A percentile compares a stretch with the other conserved stretches of the same genome.
Evolutionary conservation across 106 monocot species (phyloP).

Genomic region (Acanthochlamys bracteata): DNA sequence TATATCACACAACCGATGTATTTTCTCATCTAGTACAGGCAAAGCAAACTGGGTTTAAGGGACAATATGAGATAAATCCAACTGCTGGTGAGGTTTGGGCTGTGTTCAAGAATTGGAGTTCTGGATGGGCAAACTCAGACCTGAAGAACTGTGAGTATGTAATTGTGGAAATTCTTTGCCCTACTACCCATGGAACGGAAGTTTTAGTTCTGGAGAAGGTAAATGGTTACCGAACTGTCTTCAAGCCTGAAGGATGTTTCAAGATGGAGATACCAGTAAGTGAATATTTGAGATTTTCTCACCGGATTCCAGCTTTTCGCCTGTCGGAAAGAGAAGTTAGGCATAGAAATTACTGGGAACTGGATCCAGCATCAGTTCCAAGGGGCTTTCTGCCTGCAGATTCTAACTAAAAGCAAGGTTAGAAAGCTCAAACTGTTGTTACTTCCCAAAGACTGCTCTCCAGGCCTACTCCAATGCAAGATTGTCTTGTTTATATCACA

Average conservation of each 20-base stretch:
- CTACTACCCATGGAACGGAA: not conserved
- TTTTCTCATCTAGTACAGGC: constrained; percentile 8
- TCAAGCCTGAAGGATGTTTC: not conserved
- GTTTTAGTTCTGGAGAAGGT: not conserved
- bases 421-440: too few species aligned
- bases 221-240: not conserved
- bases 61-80: not conserved
- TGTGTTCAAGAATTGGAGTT: constrained; percentile 9
- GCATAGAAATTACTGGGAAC: constrained; percentile 49
- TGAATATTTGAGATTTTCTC: constrained; percentile 53
- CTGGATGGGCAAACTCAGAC: not conserved
- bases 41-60: not conserved
- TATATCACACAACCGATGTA: not conserved
- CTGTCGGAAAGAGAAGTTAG: constrained; percentile 45
- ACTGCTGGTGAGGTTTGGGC: constrained; percentile 5
- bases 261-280: not conserved
- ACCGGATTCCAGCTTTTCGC: constrained; percentile 49
- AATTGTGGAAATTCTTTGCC: not conserved
- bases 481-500: too few species aligned
- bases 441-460: too few species aligned
- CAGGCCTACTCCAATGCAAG: too few species aligned
- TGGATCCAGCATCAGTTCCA: constrained; percentile 66
- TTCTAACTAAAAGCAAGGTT: too few species aligned
- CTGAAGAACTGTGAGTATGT: not conserved
- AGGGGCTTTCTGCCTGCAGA: constrained; percentile 11